Evolutionary conservation across 129 eudicot genomes (phyloP).

Genomic region (Lonicera japonica): DNA sequence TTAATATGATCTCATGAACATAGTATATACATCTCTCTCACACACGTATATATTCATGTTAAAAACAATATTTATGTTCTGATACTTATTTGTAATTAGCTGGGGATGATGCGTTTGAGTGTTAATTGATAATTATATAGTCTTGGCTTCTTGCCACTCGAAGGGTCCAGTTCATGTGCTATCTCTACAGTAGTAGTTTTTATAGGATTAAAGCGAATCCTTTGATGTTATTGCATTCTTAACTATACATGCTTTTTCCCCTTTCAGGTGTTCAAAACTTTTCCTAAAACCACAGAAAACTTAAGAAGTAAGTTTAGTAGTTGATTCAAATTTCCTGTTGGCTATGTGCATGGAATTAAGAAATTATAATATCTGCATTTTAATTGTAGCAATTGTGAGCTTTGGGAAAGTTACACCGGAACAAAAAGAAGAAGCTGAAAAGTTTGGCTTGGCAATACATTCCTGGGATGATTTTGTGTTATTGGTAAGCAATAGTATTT

Average conservation of each 20-base stretch:
- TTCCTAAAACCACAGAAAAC: slow-evolving; percentile 59
- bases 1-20: neutral
- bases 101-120: too few species aligned
- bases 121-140: too few species aligned
- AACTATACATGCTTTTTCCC: slow-evolving; percentile 11
- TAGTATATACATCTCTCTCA: neutral
- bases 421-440: slow-evolving; percentile 64
- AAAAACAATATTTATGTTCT: too few species aligned
- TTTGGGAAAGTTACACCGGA: slow-evolving; percentile 66
- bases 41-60: too few species aligned
- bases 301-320: slow-evolving; percentile 62
- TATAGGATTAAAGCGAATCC: too few species aligned
- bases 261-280: slow-evolving; percentile 68
- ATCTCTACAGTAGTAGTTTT: neutral
- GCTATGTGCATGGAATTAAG: neutral
- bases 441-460: slow-evolving; percentile 51
- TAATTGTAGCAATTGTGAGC: slow-evolving; percentile 72
- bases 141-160: neutral
- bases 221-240: neutral
- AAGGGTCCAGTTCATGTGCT: neutral
- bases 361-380: slow-evolving; percentile 7
- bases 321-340: neutral
- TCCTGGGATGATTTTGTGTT: slow-evolving; percentile 82
- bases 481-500: slow-evolving; percentile 49
- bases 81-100: too few species aligned